Evolutionary conservation across 768 basidiomycete genomes (phyloP).

Genomic region (Hypholoma fasciculare): DNA sequence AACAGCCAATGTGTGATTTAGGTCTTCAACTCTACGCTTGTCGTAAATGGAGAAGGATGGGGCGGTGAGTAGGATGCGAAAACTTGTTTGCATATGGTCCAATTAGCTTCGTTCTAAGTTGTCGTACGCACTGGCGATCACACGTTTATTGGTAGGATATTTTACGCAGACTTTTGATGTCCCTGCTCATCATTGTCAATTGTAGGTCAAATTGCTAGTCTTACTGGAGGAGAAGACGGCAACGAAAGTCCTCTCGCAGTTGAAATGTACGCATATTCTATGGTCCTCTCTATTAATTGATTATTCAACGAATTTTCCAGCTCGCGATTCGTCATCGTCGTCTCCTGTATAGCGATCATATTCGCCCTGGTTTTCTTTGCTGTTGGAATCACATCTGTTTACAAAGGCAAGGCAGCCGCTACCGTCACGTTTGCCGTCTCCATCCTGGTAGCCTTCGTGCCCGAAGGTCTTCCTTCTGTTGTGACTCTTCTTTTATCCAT

Average conservation of each 20-base stretch:
- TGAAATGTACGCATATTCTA: slow-evolving; percentile 53
- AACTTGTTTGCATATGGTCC: neutral
- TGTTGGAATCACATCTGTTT: slow-evolving; percentile 65
- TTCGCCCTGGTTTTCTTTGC: slow-evolving; percentile 66
- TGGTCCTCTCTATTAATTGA: neutral
- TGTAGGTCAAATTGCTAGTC: slow-evolving; percentile 64
- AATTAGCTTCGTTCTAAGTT: slow-evolving; percentile 31
- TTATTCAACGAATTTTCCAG: slow-evolving; percentile 30
- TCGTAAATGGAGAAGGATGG: slow-evolving; percentile 75
- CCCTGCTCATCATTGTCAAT: slow-evolving; percentile 5
- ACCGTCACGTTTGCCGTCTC: slow-evolving; percentile 67
- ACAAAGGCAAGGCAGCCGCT: slow-evolving; percentile 58
- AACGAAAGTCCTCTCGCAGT: slow-evolving; percentile 64
- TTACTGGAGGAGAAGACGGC: slow-evolving; percentile 64
- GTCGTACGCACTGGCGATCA: slow-evolving; percentile 68
- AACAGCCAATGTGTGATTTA: slow-evolving; percentile 19
- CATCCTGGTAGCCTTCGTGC: slow-evolving; percentile 60
- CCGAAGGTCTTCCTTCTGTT: slow-evolving; percentile 65
- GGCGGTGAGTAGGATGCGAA: slow-evolving; percentile 43
- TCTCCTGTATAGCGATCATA: slow-evolving; percentile 60
- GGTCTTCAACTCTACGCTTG: slow-evolving; percentile 71
- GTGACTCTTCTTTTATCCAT: slow-evolving; percentile 69
- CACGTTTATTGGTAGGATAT: slow-evolving; percentile 55
- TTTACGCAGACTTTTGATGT: neutral
- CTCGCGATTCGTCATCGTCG: slow-evolving; percentile 58